These are phyloP conservation scores for Fraxinus cuspidata DNA, from an alignment of 257 asterid species.

Conservation along the genomic window DNA sequence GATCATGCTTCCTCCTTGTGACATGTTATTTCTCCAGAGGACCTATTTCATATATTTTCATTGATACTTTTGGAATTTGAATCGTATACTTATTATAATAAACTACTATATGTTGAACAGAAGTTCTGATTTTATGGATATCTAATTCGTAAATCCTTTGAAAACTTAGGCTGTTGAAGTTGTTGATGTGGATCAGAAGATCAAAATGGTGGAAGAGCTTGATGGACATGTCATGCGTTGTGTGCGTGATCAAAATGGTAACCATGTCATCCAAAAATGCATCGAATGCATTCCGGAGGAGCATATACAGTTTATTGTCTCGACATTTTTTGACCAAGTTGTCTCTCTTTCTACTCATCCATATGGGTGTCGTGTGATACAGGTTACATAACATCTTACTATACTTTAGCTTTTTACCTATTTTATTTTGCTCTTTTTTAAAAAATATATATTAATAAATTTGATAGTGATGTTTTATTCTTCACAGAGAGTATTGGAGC, in stretches of 20 bases:
- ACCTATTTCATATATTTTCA: not conserved
- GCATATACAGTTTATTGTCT: slow-evolving; percentile 72
- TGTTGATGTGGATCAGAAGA: slow-evolving; percentile 85
- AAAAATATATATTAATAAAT: no score
- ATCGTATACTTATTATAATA: not conserved
- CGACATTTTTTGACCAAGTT: slow-evolving; percentile 85
- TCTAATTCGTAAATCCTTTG: slow-evolving; percentile 15
- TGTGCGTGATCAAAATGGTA: slow-evolving; percentile 97
- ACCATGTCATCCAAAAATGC: slow-evolving; percentile 93
- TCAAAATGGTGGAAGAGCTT: slow-evolving; percentile 89
- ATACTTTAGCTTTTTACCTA: not conserved
- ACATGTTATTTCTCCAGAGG: not conserved
- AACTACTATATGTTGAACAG: slow-evolving; percentile 8
- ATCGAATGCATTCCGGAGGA: slow-evolving; percentile 92
- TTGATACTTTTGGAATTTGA: not conserved
- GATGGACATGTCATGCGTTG: slow-evolving; percentile 94
- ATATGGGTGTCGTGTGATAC: slow-evolving; percentile 96
- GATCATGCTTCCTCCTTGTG: not conserved
- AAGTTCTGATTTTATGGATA: slow-evolving; percentile 8
- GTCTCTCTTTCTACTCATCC: slow-evolving; percentile 94
- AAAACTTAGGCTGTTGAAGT: slow-evolving; percentile 86
- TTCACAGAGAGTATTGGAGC: slow-evolving; percentile 83
- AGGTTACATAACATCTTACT: slow-evolving; percentile 45
- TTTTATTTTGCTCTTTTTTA: slow-evolving; percentile 15
- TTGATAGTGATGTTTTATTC: slow-evolving; percentile 4